Base-by-base conservation (phyloP, 1,139 yeast species). In the Yarrowia galli region DNA sequence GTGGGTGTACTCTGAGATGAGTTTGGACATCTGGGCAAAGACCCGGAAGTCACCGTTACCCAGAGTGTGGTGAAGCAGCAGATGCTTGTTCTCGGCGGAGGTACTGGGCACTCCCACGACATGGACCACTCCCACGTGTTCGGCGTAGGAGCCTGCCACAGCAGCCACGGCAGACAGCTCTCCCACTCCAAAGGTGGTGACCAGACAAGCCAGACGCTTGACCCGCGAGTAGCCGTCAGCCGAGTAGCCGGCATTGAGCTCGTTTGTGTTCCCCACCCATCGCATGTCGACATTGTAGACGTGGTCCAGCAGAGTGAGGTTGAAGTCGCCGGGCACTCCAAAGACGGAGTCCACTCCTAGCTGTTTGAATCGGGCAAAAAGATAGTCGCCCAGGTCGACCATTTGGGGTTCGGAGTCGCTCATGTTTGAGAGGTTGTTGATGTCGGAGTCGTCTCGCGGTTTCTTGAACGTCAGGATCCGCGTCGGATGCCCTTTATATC, bases 41-140 rank as follows among this genome's bases (percentile, higher is more conserved):
- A 88, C 95, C 65, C 89, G 87, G 80, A 89, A 91, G 79, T 89
- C 93, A 72, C 95, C 93, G 79, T 91, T 89, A 75, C 96, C 97
- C 75, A 89, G 82, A 67, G 93, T 89, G 79, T 89, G 93, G 74
- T 84, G 87, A 73, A 83, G 78, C 76, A 77, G 79, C 75, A 86
- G 78, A 73, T 85, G 85, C 77, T 88, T 85, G 71, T 89, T 83
- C 77, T 88, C 92, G 32, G 96, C 84, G 18, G 88, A 79, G 58
- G 85, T 79, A 13, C 87, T 82, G 8, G 89, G 87, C 8, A 85
- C 83, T 45, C 92, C 92, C 15, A 88, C 92, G 71, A 88, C 83
- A 74, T 88, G 91, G 69, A 88, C 81, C 8, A 87, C 79, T 15
- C 89, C 89, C 25, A 85, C 84, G 72, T 82, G 84, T 75, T 88